Evolutionary conservation across 2,329 filamentous ascomycete species (phyloP).

Genomic region (Aspergillus pseudonomiae): DNA sequence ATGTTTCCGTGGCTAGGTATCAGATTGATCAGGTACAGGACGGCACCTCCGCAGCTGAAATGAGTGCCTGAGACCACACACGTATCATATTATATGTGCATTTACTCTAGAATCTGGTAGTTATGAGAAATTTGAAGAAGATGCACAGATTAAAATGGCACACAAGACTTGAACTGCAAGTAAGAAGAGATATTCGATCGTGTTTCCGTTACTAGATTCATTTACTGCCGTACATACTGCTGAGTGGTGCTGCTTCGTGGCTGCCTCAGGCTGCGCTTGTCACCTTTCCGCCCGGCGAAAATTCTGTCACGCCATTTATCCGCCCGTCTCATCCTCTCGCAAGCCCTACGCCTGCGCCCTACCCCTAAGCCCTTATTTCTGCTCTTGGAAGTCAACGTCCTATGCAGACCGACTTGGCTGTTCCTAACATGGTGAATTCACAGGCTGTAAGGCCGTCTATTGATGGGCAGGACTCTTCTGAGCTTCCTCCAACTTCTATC

Average conservation of each 20-base stretch:
- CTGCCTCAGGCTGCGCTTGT: background rate
- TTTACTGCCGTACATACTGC: background rate
- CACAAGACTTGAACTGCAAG: background rate
- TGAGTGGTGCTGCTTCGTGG: background rate
- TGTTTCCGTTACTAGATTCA: background rate
- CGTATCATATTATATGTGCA: background rate
- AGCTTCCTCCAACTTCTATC: conserved; percentile 33
- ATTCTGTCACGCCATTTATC: conserved; percentile 22
- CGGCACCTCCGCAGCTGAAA: too few relatives aligned
- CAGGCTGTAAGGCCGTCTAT: conserved; percentile 31
- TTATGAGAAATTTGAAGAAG: too few relatives aligned
- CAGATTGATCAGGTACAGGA: too few relatives aligned
- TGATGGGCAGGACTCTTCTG: conserved; percentile 32
- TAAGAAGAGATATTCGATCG: background rate
- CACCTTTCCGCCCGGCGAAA: conserved; percentile 22
- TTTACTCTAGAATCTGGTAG: background rate
- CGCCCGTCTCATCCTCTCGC: conserved; percentile 22
- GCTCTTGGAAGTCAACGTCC: conserved; percentile 44
- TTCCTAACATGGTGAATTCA: conserved; percentile 38
- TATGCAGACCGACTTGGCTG: conserved; percentile 25
- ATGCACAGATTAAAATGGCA: background rate
- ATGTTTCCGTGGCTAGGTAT: too few relatives aligned
- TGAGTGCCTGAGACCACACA: background rate
- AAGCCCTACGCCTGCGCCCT: conserved; percentile 51
- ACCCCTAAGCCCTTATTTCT: conserved; percentile 54